A percentile compares a stretch with the other conserved stretches of the same genome.
Evolutionary conservation across 331 rosid species (phyloP).

Genomic region (Rhamnella rubrinervis): DNA sequence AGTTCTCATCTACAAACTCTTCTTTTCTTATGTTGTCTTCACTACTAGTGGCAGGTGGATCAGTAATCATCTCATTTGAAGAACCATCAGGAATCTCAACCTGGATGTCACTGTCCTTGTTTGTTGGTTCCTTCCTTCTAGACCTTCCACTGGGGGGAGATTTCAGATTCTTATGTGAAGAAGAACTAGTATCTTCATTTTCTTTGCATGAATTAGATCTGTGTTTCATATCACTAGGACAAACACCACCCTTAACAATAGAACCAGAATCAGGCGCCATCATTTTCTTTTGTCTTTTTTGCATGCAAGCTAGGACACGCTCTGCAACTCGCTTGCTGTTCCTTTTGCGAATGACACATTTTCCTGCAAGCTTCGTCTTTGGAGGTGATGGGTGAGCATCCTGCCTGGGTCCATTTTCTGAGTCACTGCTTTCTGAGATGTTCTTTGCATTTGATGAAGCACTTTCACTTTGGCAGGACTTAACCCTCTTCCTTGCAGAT

Average conservation of each 20-base stretch:
- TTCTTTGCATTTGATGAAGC: slow-evolving; percentile 91
- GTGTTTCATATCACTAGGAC: slow-evolving; percentile 42
- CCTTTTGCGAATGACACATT: slow-evolving; percentile 63
- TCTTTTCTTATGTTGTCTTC: slow-evolving; percentile 74
- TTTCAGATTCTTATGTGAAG: slow-evolving; percentile 38
- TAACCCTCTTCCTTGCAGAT: slow-evolving; percentile 56
- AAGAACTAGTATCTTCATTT: slow-evolving; percentile 46
- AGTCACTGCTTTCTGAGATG: slow-evolving; percentile 90
- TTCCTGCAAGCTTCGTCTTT: slow-evolving; percentile 58
- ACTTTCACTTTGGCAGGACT: slow-evolving; percentile 81
- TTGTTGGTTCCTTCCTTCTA: slow-evolving; percentile 39
- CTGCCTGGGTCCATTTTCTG: slow-evolving; percentile 79
- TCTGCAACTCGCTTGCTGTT: slow-evolving; percentile 97
- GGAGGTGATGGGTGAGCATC: slow-evolving; percentile 50
- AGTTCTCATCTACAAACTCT: slow-evolving; percentile 71
- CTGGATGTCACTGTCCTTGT: slow-evolving; percentile 38
- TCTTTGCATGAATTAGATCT: slow-evolving; percentile 43
- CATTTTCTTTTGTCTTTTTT: slow-evolving; percentile 83
- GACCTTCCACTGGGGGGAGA: slow-evolving; percentile 37
- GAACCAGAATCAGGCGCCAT: slow-evolving; percentile 75
- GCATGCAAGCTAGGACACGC: slow-evolving; percentile 82
- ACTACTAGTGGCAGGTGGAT: slow-evolving; percentile 49
- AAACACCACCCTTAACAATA: slow-evolving; percentile 53
- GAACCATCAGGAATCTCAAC: slow-evolving; percentile 54
- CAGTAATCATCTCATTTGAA: slow-evolving; percentile 55